Base-by-base conservation (phyloP, 257 asterid species). In the Parsonsia alboflavescens region DNA sequence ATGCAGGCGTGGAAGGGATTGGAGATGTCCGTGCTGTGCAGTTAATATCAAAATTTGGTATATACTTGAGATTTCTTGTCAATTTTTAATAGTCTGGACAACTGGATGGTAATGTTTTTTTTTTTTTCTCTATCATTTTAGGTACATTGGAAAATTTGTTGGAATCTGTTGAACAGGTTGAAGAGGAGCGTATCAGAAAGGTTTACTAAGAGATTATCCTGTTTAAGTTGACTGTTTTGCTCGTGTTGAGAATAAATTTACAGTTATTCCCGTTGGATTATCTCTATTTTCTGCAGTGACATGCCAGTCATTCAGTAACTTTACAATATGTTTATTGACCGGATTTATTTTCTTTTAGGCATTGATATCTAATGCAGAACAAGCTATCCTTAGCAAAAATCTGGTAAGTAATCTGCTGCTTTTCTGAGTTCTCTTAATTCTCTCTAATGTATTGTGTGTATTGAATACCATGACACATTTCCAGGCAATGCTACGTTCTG, bases 1-100 rank as follows among this genome's bases (percentile, higher is more conserved):
- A 63, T 90, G 86, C 92, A 95, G 99, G 99, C 64, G 98, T 95
- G 82, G 89, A 84, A 21, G 98, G 98, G 61, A 95, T 94, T 79
- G 99, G 98, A 84, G 84, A 87, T 78, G 92, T 88, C 62, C 93
- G 92, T 86, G 99, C 97, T 56, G 64, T 90, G 83, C 92, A 89
- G 79, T 81, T 95, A 77, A 88, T 95, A 76, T 87, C 90, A 68
- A 89, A 90, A 80, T 95, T 92, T 81, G 99, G 98, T 92, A 90
- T 71, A 87, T 76, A 39, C 28, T 36, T 19, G 15, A 50, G 9
- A 50, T 22, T 22, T 68, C 73, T 45, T 26, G 73, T 11, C 22
- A 42, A 58, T 45, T 15, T 21, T 73, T 69, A 49, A 68, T 16
- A 65, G 49, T 16, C 26, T 19, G 17, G 0, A 21, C 28, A 45